Conservation (phyloP, 2,329 filamentous ascomycete species). For the Ascochyta viciae-villosae region DNA sequence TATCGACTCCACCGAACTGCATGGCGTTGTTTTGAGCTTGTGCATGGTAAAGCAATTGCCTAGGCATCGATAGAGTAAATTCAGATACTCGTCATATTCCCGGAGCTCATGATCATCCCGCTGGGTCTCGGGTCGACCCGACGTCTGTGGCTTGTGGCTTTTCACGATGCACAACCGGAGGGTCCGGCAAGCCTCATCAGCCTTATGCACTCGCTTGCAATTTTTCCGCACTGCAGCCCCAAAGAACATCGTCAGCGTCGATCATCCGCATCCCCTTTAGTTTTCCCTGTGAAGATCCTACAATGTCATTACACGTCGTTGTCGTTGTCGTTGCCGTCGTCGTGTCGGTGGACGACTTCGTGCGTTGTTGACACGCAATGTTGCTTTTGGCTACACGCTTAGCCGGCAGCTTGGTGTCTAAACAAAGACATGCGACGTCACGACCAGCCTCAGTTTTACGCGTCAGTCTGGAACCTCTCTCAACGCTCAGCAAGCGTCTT, state of each 20-base stretch:
- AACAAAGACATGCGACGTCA: constrained; percentile 17
- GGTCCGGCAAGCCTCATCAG: constrained; percentile 8
- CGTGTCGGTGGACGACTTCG: background rate
- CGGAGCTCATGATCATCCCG: background rate
- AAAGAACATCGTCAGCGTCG: constrained; percentile 12
- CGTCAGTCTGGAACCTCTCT: constrained; percentile 15
- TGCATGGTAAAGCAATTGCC: background rate
- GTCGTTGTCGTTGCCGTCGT: background rate
- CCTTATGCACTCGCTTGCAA: constrained; percentile 9
- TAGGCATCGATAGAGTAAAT: background rate
- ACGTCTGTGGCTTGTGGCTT: constrained; percentile 14
- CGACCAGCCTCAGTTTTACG: constrained; percentile 15
- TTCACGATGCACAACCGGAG: constrained; percentile 1
- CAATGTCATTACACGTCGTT: background rate
- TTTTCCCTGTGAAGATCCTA: constrained; percentile 10
- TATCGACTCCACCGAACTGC: constrained; percentile 46
- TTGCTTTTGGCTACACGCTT: constrained; percentile 1
- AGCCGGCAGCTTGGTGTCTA: constrained; percentile 4
- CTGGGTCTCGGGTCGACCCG: constrained; percentile 13
- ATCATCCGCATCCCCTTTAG: constrained; percentile 16
- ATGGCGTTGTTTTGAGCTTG: constrained; percentile 42
- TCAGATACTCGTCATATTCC: background rate
- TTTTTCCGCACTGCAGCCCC: constrained; percentile 2
- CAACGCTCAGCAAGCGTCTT: constrained; percentile 13
- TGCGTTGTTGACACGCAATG: background rate